Conservation (phyloP, 2,329 filamentous ascomycete genomes). For the Trichophyton verrucosum region DNA sequence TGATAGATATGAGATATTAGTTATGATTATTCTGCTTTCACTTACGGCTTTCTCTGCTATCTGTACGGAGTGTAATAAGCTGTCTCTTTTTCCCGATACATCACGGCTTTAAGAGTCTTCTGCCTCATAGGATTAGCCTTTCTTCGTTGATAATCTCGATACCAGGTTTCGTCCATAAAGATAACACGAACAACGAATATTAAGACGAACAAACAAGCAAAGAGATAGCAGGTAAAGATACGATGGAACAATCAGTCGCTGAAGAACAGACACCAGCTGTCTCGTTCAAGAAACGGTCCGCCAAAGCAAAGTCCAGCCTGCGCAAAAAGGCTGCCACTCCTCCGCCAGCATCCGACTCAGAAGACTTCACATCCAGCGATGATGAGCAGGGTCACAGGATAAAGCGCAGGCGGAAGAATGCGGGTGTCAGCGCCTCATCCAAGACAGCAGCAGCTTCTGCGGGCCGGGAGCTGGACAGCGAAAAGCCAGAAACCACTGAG, state of each 20-base stretch:
- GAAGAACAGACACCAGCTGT: not conserved
- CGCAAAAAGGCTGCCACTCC: constrained; percentile 73
- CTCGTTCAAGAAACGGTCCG: constrained; percentile 71
- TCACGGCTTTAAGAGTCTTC: too few relatives aligned
- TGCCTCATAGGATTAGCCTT: too few relatives aligned
- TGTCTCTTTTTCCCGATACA: too few relatives aligned
- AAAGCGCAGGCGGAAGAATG: constrained; percentile 65
- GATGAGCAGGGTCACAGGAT: constrained; percentile 63
- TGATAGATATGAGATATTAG: too few relatives aligned
- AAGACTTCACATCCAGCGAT: constrained; percentile 60
- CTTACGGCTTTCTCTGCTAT: too few relatives aligned
- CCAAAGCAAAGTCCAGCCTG: constrained; percentile 62
- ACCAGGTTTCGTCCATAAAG: too few relatives aligned
- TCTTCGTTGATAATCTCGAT: too few relatives aligned
- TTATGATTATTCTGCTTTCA: too few relatives aligned
- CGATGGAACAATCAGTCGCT: not conserved
- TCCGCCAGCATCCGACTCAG: constrained; percentile 47
- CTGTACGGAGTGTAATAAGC: too few relatives aligned
- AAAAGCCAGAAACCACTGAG: constrained; percentile 49
- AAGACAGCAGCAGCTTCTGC: constrained; percentile 19
- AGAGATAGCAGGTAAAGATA: not conserved
- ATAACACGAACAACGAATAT: too few relatives aligned
- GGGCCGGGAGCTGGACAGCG: constrained; percentile 36
- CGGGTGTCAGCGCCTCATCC: constrained; percentile 54
- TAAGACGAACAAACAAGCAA: too few relatives aligned